Conservation (phyloP, 148 eudicot genomes). For the Cornus suecica region DNA sequence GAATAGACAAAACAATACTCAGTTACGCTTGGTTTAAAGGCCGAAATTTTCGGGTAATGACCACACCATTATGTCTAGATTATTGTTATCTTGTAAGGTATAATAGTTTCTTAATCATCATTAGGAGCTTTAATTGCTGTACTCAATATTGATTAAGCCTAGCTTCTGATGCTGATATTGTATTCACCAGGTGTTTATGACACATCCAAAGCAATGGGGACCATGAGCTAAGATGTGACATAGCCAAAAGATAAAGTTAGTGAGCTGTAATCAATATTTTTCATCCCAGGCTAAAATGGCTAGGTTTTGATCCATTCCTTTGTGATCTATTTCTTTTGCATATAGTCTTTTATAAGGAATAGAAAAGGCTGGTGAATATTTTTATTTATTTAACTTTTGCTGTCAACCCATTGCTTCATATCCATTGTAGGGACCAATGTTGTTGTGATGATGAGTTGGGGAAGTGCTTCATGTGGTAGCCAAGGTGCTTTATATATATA, state of each 20-base stretch:
- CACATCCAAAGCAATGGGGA: background rate
- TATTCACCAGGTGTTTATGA: constrained; percentile 1
- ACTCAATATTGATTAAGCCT: background rate
- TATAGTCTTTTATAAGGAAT: no score
- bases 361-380: no score
- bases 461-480: no score
- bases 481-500: no score
- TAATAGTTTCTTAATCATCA: background rate
- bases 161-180: background rate
- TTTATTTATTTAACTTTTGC: no score
- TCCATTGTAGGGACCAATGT: no score
- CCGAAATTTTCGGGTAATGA: constrained; percentile 20
- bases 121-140: constrained; percentile 7
- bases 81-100: background rate
- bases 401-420: no score
- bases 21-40: constrained; percentile 7
- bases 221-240: constrained; percentile 3
- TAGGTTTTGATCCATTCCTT: background rate
- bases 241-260: constrained; percentile 10
- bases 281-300: background rate
- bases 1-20: constrained; percentile 13
- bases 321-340: no score
- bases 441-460: no score
- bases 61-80: background rate
- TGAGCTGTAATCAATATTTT: background rate